phyloP scores from a whole-genome alignment of 768 basidiomycete genomes.

The Kwoniella dendrophila region DNA sequence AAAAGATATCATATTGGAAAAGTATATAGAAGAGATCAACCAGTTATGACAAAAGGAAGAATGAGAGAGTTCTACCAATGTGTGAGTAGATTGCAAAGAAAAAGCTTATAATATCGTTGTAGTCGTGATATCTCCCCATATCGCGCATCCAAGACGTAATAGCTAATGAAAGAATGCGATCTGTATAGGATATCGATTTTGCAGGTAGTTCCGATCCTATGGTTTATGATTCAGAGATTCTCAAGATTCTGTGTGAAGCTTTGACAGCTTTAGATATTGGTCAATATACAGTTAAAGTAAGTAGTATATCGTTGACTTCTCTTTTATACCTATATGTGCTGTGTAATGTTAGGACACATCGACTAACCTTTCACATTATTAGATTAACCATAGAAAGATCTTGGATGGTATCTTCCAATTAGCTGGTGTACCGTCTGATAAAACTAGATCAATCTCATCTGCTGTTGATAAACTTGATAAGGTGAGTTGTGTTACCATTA shows the following conservation, averaged over 20 bases:
- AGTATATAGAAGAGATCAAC: slow-evolving; percentile 93
- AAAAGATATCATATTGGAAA: slow-evolving; percentile 99
- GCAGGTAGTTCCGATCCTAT: slow-evolving; percentile 90
- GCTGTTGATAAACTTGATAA: slow-evolving; percentile 99
- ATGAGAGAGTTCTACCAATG: slow-evolving; percentile 99
- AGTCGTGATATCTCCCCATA: no score
- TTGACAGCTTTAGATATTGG: slow-evolving; percentile 83
- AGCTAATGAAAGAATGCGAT: no score
- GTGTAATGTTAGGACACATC: neutral
- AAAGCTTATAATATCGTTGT: no score
- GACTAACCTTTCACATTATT: slow-evolving; percentile 4
- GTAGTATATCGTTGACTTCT: neutral
- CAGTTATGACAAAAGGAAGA: slow-evolving; percentile 95
- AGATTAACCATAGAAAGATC: slow-evolving; percentile 96
- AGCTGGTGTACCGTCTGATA: slow-evolving; percentile 87
- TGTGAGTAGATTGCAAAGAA: slow-evolving; percentile 63
- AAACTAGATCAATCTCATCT: slow-evolving; percentile 87
- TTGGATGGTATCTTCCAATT: slow-evolving; percentile 96
- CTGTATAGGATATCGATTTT: slow-evolving; percentile 87
- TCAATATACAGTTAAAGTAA: slow-evolving; percentile 89
- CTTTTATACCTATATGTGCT: neutral
- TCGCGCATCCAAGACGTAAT: no score
- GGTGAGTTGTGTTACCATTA: slow-evolving; percentile 57
- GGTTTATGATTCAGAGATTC: slow-evolving; percentile 93
- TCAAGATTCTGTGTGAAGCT: slow-evolving; percentile 78